Evolutionary conservation across 108 stramenopile species (phyloP).

Genomic region (Nannochloropsis gaditana): DNA sequence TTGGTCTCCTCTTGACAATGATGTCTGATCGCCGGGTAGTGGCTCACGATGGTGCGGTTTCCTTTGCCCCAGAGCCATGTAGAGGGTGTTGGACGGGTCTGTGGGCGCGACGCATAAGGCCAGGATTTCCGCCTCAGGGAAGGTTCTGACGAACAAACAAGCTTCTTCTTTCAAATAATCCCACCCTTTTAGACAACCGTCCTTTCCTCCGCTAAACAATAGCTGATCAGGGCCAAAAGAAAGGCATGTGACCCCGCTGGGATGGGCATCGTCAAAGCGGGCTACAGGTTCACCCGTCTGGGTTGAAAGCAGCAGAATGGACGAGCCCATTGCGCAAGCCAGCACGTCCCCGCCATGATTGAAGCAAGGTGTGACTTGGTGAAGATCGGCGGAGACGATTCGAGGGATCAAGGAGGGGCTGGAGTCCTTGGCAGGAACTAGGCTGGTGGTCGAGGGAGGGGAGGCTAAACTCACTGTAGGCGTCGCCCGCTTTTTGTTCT

Average conservation of each 20-base stretch:
- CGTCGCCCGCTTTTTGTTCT: background rate
- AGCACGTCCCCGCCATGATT: background rate
- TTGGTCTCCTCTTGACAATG: background rate
- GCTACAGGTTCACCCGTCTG: background rate
- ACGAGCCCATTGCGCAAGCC: background rate
- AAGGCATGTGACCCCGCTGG: background rate
- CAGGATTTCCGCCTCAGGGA: slow-evolving; percentile 16
- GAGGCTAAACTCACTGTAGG: background rate
- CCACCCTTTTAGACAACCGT: background rate
- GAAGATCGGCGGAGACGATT: background rate
- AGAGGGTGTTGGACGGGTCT: slow-evolving; percentile 11
- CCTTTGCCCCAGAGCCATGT: background rate
- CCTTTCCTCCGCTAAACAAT: slow-evolving; percentile 10
- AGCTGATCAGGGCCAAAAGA: background rate
- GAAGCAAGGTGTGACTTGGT: background rate
- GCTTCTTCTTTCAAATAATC: slow-evolving; percentile 18
- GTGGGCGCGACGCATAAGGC: background rate
- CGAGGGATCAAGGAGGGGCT: background rate
- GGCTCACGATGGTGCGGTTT: background rate
- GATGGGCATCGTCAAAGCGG: slow-evolving; percentile 3
- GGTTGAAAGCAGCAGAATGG: background rate
- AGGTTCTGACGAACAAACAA: background rate
- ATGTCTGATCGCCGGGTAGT: no score
- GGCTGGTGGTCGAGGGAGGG: background rate
- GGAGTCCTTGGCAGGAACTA: background rate